phyloP scores from a whole-genome alignment of 805 yeast species.

The Saturnispora silvae region DNA sequence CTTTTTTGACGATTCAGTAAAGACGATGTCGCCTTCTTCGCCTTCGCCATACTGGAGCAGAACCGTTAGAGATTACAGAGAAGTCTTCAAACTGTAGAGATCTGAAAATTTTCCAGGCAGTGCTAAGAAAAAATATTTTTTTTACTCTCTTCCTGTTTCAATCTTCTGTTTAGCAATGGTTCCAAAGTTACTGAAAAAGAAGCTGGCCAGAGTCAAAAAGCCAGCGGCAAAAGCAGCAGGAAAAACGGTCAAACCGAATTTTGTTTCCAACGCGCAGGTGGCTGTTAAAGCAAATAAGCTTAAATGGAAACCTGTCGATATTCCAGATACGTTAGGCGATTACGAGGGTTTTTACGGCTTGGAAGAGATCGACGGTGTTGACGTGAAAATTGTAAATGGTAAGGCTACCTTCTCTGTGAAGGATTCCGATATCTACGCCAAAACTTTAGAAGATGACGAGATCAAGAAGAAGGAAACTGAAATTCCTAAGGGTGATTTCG shows the following conservation, averaged over 20 bases:
- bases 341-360: constrained; percentile 86
- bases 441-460: constrained; percentile 15
- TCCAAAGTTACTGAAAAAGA: constrained; percentile 5
- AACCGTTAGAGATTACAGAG: no score
- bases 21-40: neutral
- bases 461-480: constrained; percentile 16
- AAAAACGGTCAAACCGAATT: constrained; percentile 4
- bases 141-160: neutral
- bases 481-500: constrained; percentile 19
- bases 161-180: neutral
- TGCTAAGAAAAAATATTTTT: constrained; percentile 2
- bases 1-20: neutral
- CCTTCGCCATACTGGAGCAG: constrained; percentile 2
- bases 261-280: constrained; percentile 14
- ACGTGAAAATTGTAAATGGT: constrained; percentile 64
- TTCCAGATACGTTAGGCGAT: constrained; percentile 77
- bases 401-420: constrained; percentile 45
- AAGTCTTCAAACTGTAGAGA: no score
- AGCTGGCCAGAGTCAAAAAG: neutral
- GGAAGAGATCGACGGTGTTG: constrained; percentile 92
- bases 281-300: constrained; percentile 33
- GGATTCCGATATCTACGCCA: constrained; percentile 19
- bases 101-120: neutral
- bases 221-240: constrained; percentile 2
- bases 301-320: constrained; percentile 72